A percentile compares a stretch with the other conserved stretches of the same genome.
Evolutionary conservation across 2,329 filamentous ascomycete genomes (phyloP).

Genomic region (Trichoderma koningiopsis): DNA sequence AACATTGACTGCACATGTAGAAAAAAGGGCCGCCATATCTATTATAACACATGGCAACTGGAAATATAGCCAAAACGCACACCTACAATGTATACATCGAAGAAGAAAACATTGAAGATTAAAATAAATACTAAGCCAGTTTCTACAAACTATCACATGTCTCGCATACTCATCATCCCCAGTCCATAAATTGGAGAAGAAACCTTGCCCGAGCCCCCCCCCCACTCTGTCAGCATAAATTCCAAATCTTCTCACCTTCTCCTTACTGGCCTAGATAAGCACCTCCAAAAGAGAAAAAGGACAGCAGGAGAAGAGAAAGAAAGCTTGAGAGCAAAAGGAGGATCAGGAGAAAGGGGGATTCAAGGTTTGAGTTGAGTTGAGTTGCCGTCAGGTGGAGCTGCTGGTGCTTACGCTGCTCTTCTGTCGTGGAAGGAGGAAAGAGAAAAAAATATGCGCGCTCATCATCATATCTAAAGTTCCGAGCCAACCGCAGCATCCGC

Average conservation of each 20-base stretch:
- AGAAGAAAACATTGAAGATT: not conserved
- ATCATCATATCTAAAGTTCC: slow-evolving; percentile 10
- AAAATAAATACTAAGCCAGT: not conserved
- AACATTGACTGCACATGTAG: not conserved
- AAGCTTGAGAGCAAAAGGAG: not conserved
- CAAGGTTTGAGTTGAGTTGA: not conserved
- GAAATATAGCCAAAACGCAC: not conserved
- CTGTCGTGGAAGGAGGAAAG: not conserved
- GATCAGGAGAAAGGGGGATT: not conserved
- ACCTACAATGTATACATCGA: not conserved
- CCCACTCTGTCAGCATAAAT: not conserved
- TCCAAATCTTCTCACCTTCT: slow-evolving; percentile 4
- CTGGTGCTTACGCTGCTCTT: slow-evolving; percentile 3
- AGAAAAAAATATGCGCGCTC: not conserved
- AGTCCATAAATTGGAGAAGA: not conserved
- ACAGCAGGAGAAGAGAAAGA: not conserved
- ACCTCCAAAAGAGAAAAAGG: not conserved
- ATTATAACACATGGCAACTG: not conserved
- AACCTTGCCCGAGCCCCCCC: not conserved
- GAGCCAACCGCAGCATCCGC: slow-evolving; percentile 6
- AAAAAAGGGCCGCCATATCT: not conserved
- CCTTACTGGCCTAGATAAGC: not conserved
- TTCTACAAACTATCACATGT: not conserved
- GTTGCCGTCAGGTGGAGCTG: not conserved
- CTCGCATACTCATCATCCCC: not conserved